Base-by-base conservation (phyloP, 108 stramenopile genomes). In the Nitzschia inconspicua region DNA sequence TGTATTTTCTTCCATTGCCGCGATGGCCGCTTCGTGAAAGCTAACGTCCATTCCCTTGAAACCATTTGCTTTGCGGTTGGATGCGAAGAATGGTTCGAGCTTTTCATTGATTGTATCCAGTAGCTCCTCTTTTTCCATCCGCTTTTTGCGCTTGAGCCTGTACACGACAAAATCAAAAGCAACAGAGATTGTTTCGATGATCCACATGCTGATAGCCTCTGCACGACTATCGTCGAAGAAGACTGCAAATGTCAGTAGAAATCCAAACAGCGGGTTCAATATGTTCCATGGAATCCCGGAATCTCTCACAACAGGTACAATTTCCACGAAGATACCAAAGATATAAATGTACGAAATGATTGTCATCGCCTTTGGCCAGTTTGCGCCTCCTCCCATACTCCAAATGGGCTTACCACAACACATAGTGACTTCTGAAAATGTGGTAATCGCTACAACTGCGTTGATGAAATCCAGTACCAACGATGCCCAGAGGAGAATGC, bases 181-280 rank as follows among this genome's bases (percentile, higher is more conserved):
- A 2, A 75, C 60, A 14, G 73, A 66, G 5, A 28, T 29, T 6
- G 51, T 35, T 53, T 75, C 73, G 31, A 68, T 51, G 25, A 57
- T 43, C 73, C 73, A 75, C 73, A 75, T 75, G 31, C 35, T 28
- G 9, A 59, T 44, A 11, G 73, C 73, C 29, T 63, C 61, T 24
- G 39, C n/a, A 19, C 63, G 54, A 34, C 48, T 34, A 43, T 75
- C 73, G 53, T 56, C 47, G 47, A 75, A 75, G 39, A 75, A 75
- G 31, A 68, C 52, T 16, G 62, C 73, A 49, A 75, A 75, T 2
- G 73, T 75, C 19, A 75, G 63, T 16, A 68, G 10, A 39, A 75
- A 75, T 3, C 73, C 73, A 27, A 75, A 29, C 20, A 68, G 36
- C 4, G 73, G 73, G 37, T 58, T 44, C 3, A 44, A 26, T 23